Conservation (phyloP, 1,139 yeast species). For the Yamadazyma triangularis region DNA sequence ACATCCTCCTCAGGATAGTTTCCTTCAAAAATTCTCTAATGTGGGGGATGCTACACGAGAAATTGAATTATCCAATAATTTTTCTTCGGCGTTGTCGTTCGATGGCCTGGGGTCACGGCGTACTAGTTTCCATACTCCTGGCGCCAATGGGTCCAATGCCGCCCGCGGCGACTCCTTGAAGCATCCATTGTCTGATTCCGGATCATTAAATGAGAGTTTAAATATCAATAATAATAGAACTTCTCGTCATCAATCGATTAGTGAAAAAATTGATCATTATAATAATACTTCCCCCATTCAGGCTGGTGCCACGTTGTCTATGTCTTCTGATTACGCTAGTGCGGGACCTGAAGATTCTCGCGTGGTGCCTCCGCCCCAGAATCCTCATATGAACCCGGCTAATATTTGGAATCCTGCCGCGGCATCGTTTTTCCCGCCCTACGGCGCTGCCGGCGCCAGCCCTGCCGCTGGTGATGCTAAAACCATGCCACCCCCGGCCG, state of each 20-base stretch:
- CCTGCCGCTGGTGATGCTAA: slow-evolving; percentile 7
- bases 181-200: slow-evolving; percentile 18
- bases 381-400: slow-evolving; percentile 1
- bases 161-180: slow-evolving; percentile 8
- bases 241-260: slow-evolving; percentile 55
- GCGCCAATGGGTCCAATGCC: too few relatives aligned
- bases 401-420: slow-evolving; percentile 67
- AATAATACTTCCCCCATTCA: slow-evolving; percentile 50
- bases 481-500: not conserved
- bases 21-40: slow-evolving; percentile 64
- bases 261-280: slow-evolving; percentile 62
- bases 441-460: slow-evolving; percentile 5
- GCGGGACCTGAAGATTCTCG: slow-evolving; percentile 1
- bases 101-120: slow-evolving; percentile 34
- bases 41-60: slow-evolving; percentile 80
- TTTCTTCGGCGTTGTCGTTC: slow-evolving; percentile 23
- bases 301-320: slow-evolving; percentile 35
- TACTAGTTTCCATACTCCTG: slow-evolving; percentile 44
- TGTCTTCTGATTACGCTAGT: slow-evolving; percentile 22
- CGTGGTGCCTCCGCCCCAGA: slow-evolving; percentile 4
- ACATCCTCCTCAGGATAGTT: slow-evolving; percentile 47
- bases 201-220: slow-evolving; percentile 49
- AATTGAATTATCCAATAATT: slow-evolving; percentile 46
- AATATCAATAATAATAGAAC: slow-evolving; percentile 36
- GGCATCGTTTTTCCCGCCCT: slow-evolving; percentile 54